These are phyloP conservation scores for Pelargonium citronellum DNA, from an alignment of 441 rosid species.

Conservation along the genomic window DNA sequence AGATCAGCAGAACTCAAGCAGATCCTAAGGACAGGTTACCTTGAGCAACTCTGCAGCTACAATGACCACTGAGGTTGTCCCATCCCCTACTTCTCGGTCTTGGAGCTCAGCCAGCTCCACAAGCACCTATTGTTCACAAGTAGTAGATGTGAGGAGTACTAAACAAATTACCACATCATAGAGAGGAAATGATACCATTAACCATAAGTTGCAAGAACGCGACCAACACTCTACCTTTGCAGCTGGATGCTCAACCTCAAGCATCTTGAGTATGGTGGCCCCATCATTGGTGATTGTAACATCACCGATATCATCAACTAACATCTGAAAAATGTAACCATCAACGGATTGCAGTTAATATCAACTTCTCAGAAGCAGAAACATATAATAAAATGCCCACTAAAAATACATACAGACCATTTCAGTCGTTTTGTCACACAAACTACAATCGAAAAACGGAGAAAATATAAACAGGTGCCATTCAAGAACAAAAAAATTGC, in stretches of 20 bases:
- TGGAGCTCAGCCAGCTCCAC: slow-evolving; percentile 98
- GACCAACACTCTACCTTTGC: slow-evolving; percentile 55
- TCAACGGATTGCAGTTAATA: not conserved
- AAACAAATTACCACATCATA: not conserved
- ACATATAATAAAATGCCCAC: not conserved
- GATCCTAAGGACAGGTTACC: slow-evolving; percentile 35
- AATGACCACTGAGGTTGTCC: slow-evolving; percentile 92
- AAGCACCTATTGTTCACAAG: slow-evolving; percentile 47
- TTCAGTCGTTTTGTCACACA: not conserved
- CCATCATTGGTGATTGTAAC: slow-evolving; percentile 93
- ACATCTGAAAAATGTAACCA: slow-evolving; percentile 45
- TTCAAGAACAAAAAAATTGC: no score
- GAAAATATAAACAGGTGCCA: no score
- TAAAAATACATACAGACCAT: not conserved
- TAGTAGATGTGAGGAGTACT: not conserved
- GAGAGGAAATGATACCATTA: not conserved
- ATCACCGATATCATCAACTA: slow-evolving; percentile 95
- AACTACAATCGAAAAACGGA: no score
- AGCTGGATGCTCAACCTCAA: slow-evolving; percentile 96
- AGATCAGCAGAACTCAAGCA: not conserved
- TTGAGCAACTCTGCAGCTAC: slow-evolving; percentile 91
- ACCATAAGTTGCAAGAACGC: not conserved
- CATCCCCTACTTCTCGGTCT: slow-evolving; percentile 97
- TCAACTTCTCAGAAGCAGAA: not conserved
- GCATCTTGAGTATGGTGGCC: slow-evolving; percentile 86